Evolutionary conservation across 331 rosid species (phyloP), one percentile per base, ranked within the genome.

Genomic region (Malus hybrid): DNA sequence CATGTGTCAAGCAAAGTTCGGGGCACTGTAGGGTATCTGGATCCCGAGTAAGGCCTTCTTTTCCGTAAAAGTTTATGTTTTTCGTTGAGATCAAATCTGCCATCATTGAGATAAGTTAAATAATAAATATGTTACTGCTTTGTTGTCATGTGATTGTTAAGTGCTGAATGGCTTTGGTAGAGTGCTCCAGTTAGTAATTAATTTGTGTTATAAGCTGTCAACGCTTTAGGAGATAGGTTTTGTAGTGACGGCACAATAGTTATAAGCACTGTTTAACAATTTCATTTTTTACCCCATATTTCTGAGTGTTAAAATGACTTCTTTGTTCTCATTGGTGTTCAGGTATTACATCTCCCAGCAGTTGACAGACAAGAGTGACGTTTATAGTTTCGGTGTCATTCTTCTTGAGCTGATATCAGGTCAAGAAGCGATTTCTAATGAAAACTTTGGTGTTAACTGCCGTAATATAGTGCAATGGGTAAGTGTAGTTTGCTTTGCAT

Each of bases 381-480:
- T 93, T 56, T 93, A 93, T 78, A 90, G 98, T 73, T 93, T 93
- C 50, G 98, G 96, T 0, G 98, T 93, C 69, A 90, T 93, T 84
- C 98, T 93, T 84, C 96, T 93, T 62, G 98, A 93, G 86, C 84
- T 93, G 72, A 87, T 93, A 79, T 93, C 98, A 15, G 98, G 98
- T 78, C 96, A 90, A 80, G 98, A 93, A 87, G 98, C 98, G 22
- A 93, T 93, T 80, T 93, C 98, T 18, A 93, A 87, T 46, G 91
- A 87, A 52, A 90, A 60, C 80, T 90, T 90, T 70, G 98, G 98
- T 74, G 93, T 81, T 62, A 90, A 93, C 86, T 90, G 98, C 86
- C 88, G 96, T 70, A 90, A 87, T 82, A 89, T 93, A 48, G 96
- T 89, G 78, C 98, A 90, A 29, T 93, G 98, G 98, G 96, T 93